Conservation (phyloP, 805 yeast species). For the Geotrichum ghanense region DNA sequence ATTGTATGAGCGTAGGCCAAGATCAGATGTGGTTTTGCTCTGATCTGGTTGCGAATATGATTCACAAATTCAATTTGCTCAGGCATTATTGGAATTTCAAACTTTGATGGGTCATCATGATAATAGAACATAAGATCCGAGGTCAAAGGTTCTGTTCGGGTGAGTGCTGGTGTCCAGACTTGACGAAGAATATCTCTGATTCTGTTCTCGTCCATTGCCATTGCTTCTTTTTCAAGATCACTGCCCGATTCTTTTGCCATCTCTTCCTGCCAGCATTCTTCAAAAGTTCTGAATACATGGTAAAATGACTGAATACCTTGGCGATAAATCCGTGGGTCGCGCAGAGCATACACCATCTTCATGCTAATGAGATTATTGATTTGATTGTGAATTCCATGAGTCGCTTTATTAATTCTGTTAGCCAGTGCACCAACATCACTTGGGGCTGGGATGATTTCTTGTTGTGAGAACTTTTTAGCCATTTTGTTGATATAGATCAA, state of each 20-base stretch:
- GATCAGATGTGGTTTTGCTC: slow-evolving; percentile 55
- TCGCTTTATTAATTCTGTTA: slow-evolving; percentile 65
- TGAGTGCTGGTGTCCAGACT: slow-evolving; percentile 62
- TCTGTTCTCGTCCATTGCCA: slow-evolving; percentile 12
- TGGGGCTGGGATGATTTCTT: slow-evolving; percentile 60
- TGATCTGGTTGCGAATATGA: slow-evolving; percentile 44
- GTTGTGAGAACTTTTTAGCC: slow-evolving; percentile 5
- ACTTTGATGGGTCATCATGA: slow-evolving; percentile 42
- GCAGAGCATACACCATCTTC: slow-evolving; percentile 61
- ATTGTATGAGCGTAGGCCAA: slow-evolving; percentile 78
- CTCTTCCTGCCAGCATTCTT: slow-evolving; percentile 20
- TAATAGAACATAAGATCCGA: slow-evolving; percentile 62
- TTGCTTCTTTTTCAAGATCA: slow-evolving; percentile 16
- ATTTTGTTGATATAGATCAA: too few relatives aligned
- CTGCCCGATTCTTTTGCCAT: slow-evolving; percentile 7
- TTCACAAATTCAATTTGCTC: slow-evolving; percentile 51
- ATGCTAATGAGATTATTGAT: slow-evolving; percentile 59
- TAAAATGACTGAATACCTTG: slow-evolving; percentile 70
- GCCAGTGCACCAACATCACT: slow-evolving; percentile 76
- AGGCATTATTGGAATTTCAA: slow-evolving; percentile 43
- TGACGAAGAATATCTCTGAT: slow-evolving; percentile 38
- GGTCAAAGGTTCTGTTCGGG: slow-evolving; percentile 45
- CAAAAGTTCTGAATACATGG: slow-evolving; percentile 58
- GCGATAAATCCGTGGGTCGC: slow-evolving; percentile 66
- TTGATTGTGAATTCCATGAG: slow-evolving; percentile 53